Base-by-base conservation (phyloP, 2,329 filamentous ascomycete genomes). In the Mycosphaerella sp. region DNA sequence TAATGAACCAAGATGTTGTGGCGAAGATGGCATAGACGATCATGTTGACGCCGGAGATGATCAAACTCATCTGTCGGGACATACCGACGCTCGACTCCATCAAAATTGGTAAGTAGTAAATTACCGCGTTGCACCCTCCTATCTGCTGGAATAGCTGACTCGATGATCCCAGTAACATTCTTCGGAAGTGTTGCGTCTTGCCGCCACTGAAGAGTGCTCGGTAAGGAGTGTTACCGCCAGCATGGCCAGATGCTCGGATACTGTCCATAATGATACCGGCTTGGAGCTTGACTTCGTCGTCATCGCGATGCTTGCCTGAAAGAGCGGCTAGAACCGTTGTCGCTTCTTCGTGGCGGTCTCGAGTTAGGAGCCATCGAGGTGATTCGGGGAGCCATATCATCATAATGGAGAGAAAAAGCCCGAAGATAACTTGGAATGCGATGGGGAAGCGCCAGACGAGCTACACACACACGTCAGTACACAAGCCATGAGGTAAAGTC, bases 151-250 rank as follows among this genome's bases (percentile, higher is more conserved):
- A 80, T 39, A 84, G 71, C 65, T 84, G 80, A 4, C 75, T 75
- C 7, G 74, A 76, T 0, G 77, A 73, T 2, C 80, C 81, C 5
- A 85, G 74, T 47, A 84, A 57, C 74, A 84, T 81, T 30, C 82
- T 75, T 6, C 81, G 77, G 69, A 83, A 78, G 62, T 85, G 80
- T 67, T 85, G 81, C 2, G 79, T 83, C 68, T 80, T 82, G 55
- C 81, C 81, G 43, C 75, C 73, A 1, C 79, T 82, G 61, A 83
- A 75, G 1, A 84, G 57, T 74, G 78, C 64, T 68, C 68, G 32
- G 67, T 63, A 61, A 69, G 68, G 27, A 13, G 36, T 37, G 3
- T 35, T 35, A 8, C 44, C 44, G 13, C 44, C 44, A n/a, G 35
- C 36, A n/a, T 46, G 44, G 21, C 42, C 48, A 14, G 70, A 69